These are phyloP conservation scores for Fusarium oxysporum DNA, from an alignment of 2,329 filamentous ascomycete genomes.

Conservation along the genomic window DNA sequence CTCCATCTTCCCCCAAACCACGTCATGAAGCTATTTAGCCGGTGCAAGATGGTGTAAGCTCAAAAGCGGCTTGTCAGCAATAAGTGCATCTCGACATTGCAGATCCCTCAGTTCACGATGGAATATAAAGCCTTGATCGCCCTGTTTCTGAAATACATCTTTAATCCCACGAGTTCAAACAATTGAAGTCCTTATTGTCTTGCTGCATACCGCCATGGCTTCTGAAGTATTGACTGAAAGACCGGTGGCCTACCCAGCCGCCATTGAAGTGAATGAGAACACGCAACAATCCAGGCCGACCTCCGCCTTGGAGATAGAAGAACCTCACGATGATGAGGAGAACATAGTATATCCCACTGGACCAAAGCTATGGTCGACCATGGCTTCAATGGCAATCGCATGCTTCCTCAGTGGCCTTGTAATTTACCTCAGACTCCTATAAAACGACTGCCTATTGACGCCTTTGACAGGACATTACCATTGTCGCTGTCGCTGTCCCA, in stretches of 20 bases:
- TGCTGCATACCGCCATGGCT: neutral
- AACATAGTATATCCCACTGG: slow-evolving; percentile 21
- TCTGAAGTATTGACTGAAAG: neutral
- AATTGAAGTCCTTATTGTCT: accelerated
- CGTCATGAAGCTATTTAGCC: slow-evolving; percentile 4
- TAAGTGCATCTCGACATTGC: neutral
- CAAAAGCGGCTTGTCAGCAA: slow-evolving; percentile 6
- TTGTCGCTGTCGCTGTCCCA: slow-evolving; percentile 39
- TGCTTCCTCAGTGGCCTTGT: slow-evolving; percentile 42
- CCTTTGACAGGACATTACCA: slow-evolving; percentile 28
- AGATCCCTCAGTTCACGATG: too few species aligned
- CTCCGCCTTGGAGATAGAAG: slow-evolving; percentile 13
- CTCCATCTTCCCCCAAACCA: neutral
- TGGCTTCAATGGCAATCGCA: slow-evolving; percentile 38
- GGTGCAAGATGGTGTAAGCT: neutral
- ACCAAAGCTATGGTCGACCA: slow-evolving; percentile 42
- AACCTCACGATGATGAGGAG: neutral
- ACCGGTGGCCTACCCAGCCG: accelerated
- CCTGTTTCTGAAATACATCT: accelerated
- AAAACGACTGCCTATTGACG: accelerated
- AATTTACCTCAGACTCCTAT: accelerated
- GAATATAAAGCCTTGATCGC: accelerated
- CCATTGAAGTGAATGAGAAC: accelerated
- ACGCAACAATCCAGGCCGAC: neutral
- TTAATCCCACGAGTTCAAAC: accelerated